Base-by-base conservation (phyloP, 2,329 filamentous ascomycete genomes). In the Arthrobotrys musiformis region DNA sequence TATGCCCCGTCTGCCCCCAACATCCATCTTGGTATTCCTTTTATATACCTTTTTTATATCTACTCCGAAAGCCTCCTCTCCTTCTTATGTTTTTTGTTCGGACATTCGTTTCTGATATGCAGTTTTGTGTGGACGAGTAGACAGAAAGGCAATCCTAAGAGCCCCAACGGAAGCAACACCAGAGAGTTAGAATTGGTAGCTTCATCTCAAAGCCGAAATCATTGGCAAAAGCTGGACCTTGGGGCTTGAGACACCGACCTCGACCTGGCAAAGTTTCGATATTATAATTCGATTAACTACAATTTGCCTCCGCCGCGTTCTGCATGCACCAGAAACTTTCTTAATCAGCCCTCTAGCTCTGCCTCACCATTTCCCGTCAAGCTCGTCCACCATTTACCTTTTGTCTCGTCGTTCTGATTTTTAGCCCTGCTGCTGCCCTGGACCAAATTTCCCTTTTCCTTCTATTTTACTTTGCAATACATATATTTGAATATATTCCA, bases 1-100 rank as follows among this genome's bases (percentile, higher is more conserved):
- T 77, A 77, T 70, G 73, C 60, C 40, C 64, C 60, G 22, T 70
- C 60, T 67, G 60, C 73, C 73, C 73, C 66, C 73, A 70, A 70
- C 48, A 60, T 58, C 50, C 60, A 56, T 35, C 60, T 76, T 46
- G 48, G 28, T 60, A 13, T 46, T 58, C 48, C 52, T 42, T 63
- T 63, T 64, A 72, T 64, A 44, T 63, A 44, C 33, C n/a, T n/a
- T 64, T 67, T 74, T 66, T 70, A 77, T 70, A 70, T 76, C 28
- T 69, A 28, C 63, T 67, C 46, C 44, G n/a, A 58, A 62, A 54
- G 17, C 22, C 72, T 70, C 42, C 46, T 77, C 46, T 67, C 73
- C 66, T 76, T 76, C 56, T 50, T 74, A 35, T 74, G 64, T 44
- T 67, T 67, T 60, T 54, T 66, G 44, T 69, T 63, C 58, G 60